Evolutionary conservation across 768 basidiomycete species (phyloP), one percentile per base, ranked within the genome.

Genomic region (Psilocybe sp.): DNA sequence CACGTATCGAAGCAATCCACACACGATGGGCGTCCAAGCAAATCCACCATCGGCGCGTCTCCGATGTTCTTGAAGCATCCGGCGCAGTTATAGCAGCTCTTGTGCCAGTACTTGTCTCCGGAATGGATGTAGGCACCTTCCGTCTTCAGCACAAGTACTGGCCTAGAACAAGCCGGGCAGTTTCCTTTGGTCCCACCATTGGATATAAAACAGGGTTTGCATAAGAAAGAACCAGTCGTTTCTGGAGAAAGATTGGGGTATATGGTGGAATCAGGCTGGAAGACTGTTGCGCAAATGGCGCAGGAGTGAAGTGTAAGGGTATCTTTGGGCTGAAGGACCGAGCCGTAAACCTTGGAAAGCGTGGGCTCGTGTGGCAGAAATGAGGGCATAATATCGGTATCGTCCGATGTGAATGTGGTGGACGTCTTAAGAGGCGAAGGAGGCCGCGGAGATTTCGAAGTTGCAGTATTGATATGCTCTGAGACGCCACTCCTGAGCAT

Each of bases 321-420:
- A 60, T 87, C 87, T 56, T 84, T 84, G 18, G 88, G 81, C 60
- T 92, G 90, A 14, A 93, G 71, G 18, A 93, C 78, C 0, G 91
- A 91, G 20, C 91, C 91, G 55, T 91, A 92, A 4, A 86, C 90
- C 66, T 90, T 93, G 38, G 89, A 81, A 15, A 87, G 80, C 1
- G 85, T 80, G 8, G 77, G 77, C 57, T 77, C 75, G 34, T 74
- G 64, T 5, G 73, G 67, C 51, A 73, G 60, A 40, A 80, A 72
- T 28, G 79, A 82, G 19, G 80, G 82, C 18, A 89, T 67, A 39
- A 89, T 83, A 49, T 77, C 83, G 28, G 77, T 71, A 51, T 80
- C 80, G 2, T 81, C 74, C 34, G 79, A 77, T 20, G 78, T 69
- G 20, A 80, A 63, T 31, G 77, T 73, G n/a, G 71, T 69, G 11